phyloP scores from a whole-genome alignment of 2,329 filamentous ascomycete genomes.

The Plectosphaerella plurivora region DNA sequence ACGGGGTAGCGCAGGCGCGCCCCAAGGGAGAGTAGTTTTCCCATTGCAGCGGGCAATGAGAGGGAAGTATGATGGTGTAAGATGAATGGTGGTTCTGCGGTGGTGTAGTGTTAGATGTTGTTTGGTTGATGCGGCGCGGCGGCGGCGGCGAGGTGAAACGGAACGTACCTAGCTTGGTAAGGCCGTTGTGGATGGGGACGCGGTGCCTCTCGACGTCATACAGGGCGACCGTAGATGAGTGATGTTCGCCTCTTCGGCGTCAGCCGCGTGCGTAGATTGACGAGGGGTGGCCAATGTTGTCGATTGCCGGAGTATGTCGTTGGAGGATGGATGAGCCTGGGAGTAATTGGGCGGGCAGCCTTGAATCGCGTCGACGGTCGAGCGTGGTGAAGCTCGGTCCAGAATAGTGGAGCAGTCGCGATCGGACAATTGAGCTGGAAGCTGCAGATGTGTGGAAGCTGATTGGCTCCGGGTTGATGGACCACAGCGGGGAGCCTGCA shows the following conservation, averaged over 20 bases:
- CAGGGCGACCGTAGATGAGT: background rate
- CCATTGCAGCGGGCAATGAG: constrained; percentile 23
- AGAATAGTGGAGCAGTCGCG: no score
- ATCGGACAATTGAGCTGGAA: no score
- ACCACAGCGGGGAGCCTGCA: no score
- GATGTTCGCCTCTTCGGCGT: background rate
- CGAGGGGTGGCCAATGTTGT: background rate
- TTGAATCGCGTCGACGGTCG: background rate
- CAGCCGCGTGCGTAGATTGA: background rate
- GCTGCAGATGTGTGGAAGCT: no score
- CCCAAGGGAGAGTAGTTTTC: constrained; percentile 47
- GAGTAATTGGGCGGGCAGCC: background rate
- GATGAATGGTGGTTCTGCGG: no score
- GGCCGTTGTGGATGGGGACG: background rate
- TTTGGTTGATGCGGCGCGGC: no score
- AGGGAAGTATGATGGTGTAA: background rate
- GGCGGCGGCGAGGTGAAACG: no score
- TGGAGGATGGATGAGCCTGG: background rate
- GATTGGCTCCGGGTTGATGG: no score
- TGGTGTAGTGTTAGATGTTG: no score
- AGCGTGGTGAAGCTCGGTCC: no score
- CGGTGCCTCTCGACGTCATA: background rate
- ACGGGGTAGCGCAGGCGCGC: constrained; percentile 83
- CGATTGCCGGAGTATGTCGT: background rate
- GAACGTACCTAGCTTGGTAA: background rate